A percentile compares a stretch with the other conserved stretches of the same genome.
Conservation (phyloP, 139 green algal species). For the Coelastrella sp. region DNA sequence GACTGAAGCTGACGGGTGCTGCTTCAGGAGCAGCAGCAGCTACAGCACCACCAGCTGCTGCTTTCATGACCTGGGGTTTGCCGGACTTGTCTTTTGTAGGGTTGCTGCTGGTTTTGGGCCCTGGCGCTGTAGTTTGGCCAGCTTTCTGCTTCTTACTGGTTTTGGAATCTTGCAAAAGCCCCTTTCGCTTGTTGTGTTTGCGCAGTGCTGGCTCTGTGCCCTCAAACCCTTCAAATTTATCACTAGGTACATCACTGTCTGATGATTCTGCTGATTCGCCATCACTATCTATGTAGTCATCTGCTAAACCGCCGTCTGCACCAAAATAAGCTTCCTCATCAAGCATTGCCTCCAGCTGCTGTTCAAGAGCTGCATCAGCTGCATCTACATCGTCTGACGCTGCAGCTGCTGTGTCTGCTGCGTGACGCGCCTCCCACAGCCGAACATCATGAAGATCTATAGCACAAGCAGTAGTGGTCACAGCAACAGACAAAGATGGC, state of each 20-base stretch:
- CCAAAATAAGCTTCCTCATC: slow-evolving; percentile 46
- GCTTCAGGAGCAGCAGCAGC: slow-evolving; percentile 1
- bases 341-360: slow-evolving; percentile 70
- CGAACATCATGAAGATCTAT: slow-evolving; percentile 58
- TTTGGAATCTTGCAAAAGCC: not conserved
- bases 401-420: slow-evolving; percentile 21
- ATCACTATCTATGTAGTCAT: slow-evolving; percentile 44
- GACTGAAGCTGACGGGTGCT: slow-evolving; percentile 72
- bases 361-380: slow-evolving; percentile 61
- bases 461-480: not conserved
- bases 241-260: not conserved
- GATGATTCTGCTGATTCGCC: not conserved
- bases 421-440: slow-evolving; percentile 64
- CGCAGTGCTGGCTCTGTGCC: not conserved
- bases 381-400: not conserved
- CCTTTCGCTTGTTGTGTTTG: not conserved
- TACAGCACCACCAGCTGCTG: not conserved
- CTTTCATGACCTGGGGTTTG: not conserved
- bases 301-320: slow-evolving; percentile 12
- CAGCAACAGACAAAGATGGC: too few species aligned
- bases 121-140: not conserved
- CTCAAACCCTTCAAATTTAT: not conserved
- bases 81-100: too few species aligned
- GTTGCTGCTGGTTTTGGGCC: not conserved
- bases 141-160: not conserved